Conservation (phyloP, 768 basidiomycete species). For the Exsudoporus frostii region DNA sequence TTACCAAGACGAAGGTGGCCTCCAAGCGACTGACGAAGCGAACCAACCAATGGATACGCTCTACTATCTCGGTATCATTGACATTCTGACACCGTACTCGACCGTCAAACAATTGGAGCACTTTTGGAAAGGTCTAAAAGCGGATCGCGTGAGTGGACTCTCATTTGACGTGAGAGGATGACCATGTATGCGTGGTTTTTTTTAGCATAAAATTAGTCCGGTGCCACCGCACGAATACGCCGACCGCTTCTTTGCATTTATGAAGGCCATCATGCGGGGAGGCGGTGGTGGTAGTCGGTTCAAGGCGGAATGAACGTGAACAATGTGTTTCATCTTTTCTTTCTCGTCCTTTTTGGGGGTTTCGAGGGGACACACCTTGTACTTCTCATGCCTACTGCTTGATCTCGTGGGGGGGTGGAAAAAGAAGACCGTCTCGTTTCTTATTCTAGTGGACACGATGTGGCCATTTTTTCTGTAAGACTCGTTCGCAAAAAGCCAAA, state of each 20-base stretch:
- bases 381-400: conserved; percentile 9
- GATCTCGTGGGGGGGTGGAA: conserved; percentile 3
- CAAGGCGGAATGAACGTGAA: conserved; percentile 38
- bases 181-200: conserved; percentile 2
- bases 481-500: conserved; percentile 11
- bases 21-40: conserved; percentile 83
- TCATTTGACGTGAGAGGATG: neutral
- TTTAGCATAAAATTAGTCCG: conserved; percentile 91
- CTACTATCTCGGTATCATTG: conserved; percentile 95
- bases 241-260: conserved; percentile 82
- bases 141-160: conserved; percentile 69
- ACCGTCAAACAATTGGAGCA: conserved; percentile 78
- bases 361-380: conserved; percentile 10
- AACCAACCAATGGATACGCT: conserved; percentile 74
- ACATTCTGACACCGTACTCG: conserved; percentile 91
- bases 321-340: neutral
- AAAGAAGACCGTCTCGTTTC: neutral
- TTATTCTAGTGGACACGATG: conserved; percentile 5
- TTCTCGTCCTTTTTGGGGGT: neutral
- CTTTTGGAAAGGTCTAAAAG: conserved; percentile 86
- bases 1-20: conserved; percentile 94
- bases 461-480: neutral
- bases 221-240: conserved; percentile 87
- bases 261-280: conserved; percentile 82
- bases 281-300: conserved; percentile 62